Evolutionary conservation across 768 basidiomycete species (phyloP).

Genomic region (Mycena vitilis): DNA sequence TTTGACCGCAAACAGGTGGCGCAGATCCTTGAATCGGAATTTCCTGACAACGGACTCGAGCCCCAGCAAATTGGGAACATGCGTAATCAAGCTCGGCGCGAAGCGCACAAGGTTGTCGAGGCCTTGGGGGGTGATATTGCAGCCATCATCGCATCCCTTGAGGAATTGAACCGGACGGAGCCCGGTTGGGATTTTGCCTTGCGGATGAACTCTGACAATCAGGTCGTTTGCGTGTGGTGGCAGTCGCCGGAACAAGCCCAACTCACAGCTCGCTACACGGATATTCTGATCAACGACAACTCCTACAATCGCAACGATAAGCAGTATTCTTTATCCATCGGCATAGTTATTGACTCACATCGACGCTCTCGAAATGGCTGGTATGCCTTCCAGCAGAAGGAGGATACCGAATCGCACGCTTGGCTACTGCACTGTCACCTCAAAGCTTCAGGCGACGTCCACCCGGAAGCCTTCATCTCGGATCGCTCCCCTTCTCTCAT

Average conservation of each 20-base stretch:
- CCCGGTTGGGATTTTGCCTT: slow-evolving; percentile 41
- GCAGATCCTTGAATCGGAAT: slow-evolving; percentile 25
- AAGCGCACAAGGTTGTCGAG: too few species aligned
- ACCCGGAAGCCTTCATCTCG: slow-evolving; percentile 41
- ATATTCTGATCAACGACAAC: slow-evolving; percentile 49
- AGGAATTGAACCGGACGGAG: slow-evolving; percentile 26
- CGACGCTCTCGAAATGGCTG: slow-evolving; percentile 31
- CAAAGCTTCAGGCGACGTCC: slow-evolving; percentile 19
- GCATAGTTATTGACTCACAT: slow-evolving; percentile 34
- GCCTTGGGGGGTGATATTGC: too few species aligned
- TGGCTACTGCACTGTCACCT: slow-evolving; percentile 45
- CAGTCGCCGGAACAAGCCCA: slow-evolving; percentile 44
- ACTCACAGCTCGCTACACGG: slow-evolving; percentile 38
- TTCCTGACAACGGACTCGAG: slow-evolving; percentile 39
- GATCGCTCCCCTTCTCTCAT: slow-evolving; percentile 41
- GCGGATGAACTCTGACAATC: slow-evolving; percentile 31
- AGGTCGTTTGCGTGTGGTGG: slow-evolving; percentile 45
- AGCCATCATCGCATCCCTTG: slow-evolving; percentile 40
- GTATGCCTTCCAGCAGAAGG: slow-evolving; percentile 43
- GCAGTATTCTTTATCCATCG: slow-evolving; percentile 45
- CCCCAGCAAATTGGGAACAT: slow-evolving; percentile 46
- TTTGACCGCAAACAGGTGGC: slow-evolving; percentile 20
- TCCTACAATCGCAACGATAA: slow-evolving; percentile 43
- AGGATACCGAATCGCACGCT: slow-evolving; percentile 36
- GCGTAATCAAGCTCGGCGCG: too few species aligned